Conservation (phyloP, 495 filamentous ascomycete genomes). For the Neurospora sp. region DNA sequence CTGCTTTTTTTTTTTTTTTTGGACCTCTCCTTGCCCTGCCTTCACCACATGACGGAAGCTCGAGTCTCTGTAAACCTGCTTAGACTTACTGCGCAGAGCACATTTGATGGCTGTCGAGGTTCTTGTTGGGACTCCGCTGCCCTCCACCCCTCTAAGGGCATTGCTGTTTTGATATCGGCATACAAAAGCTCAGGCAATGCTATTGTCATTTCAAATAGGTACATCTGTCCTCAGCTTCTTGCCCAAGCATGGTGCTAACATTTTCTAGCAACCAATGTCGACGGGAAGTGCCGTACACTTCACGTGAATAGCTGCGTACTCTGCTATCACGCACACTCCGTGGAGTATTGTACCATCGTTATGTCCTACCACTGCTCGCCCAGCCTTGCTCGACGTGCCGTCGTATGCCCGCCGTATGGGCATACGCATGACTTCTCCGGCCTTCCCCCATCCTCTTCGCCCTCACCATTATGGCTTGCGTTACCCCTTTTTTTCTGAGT, state of each 20-base stretch:
- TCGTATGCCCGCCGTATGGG: not conserved
- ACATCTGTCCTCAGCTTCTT: not conserved
- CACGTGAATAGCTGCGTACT: not conserved
- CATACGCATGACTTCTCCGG: not conserved
- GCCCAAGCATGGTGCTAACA: not conserved
- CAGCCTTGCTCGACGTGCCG: not conserved
- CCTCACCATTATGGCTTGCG: not conserved
- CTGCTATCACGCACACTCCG: not conserved
- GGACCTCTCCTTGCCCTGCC: too few species aligned
- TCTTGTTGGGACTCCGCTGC: not conserved
- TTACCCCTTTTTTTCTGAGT: not conserved
- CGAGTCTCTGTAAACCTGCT: too few species aligned
- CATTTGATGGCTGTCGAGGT: not conserved
- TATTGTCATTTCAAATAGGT: not conserved
- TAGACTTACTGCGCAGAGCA: not conserved
- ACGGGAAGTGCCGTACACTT: not conserved
- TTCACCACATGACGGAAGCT: too few species aligned
- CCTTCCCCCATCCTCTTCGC: not conserved
- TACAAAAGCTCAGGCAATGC: not conserved
- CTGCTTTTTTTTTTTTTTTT: too few species aligned
- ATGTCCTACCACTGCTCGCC: not conserved
- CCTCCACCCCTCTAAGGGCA: not conserved
- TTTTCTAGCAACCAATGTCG: not conserved
- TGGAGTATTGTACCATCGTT: not conserved
- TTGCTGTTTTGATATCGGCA: not conserved